A percentile compares a stretch with the other conserved stretches of the same genome.
Evolutionary conservation across 2,329 filamentous ascomycete genomes (phyloP).

Genomic region (Juglanconis juglandina): DNA sequence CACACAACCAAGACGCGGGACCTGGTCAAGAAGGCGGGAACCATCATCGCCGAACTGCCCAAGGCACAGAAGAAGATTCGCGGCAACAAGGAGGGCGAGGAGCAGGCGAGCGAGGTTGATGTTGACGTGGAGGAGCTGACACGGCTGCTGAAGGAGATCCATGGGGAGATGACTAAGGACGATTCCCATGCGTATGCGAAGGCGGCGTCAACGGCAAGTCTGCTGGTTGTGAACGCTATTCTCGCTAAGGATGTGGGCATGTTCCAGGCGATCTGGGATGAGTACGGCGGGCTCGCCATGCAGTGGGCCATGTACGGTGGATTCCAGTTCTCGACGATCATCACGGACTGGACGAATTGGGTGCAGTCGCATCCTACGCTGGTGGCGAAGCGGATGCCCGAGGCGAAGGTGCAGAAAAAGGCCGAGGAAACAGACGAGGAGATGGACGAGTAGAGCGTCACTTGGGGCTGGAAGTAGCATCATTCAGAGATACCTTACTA

Average conservation of each 20-base stretch:
- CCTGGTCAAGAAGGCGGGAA: constrained; percentile 68
- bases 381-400: constrained; percentile 3
- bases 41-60: constrained; percentile 70
- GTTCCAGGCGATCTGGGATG: constrained; percentile 33
- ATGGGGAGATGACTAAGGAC: constrained; percentile 62
- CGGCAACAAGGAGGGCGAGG: constrained; percentile 40
- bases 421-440: neutral
- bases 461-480: no score
- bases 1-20: constrained; percentile 74
- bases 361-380: constrained; percentile 14
- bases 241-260: constrained; percentile 42
- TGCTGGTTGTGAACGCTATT: constrained; percentile 63
- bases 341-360: constrained; percentile 74
- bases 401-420: neutral
- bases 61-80: constrained; percentile 61
- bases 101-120: constrained; percentile 23
- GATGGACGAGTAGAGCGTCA: neutral
- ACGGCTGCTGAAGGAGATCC: constrained; percentile 62
- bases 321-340: constrained; percentile 49
- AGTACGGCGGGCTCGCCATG: constrained; percentile 50
- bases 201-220: constrained; percentile 69
- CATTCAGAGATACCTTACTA: no score
- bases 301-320: constrained; percentile 12
- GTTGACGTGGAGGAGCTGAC: constrained; percentile 38
- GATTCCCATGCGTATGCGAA: constrained; percentile 67